Base-by-base conservation (phyloP, 129 eudicot genomes). In the Solidago caesia region DNA sequence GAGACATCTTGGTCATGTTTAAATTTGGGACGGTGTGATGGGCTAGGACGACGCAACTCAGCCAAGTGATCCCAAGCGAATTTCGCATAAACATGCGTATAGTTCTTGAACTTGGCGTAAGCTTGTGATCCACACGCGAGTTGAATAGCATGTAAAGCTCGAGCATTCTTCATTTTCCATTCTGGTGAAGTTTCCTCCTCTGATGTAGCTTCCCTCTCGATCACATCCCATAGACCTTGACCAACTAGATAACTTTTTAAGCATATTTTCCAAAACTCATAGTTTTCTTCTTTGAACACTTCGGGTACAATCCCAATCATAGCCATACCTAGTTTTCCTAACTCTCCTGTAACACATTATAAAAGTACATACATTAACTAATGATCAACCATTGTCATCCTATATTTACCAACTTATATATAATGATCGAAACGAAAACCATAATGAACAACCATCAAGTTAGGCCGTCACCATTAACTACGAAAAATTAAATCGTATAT, bases 71-170 rank as follows among this genome's bases (percentile, higher is more conserved):
- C 81, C 89, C 89, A 85, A 15, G 84, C 86, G 42, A 52, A 53
- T 33, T 72, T 70, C n/a, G 89, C 89, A 1, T 80, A 79, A 16
- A 71, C 58, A 33, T 71, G 77, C 0, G 86, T 77, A 4, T 43
- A 64, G 68, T 82, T 82, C 80, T 77, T 82, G 52, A 70, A 82
- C 78, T 79, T 85, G 44, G 82, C 25, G 71, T 82, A 85, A 53
- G 71, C 77, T 5, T 56, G 75, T n/a, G 82, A 45, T 46, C 89
- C 89, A 68, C 89, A 85, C 0, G 89, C 85, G 5, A 85, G 68
- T 47, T 79, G 82, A 49, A 85, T 85, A 7, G 89, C 89, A 69
- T 85, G 89, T 78, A 85, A 72, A 55, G 89, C 89, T 72, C 68
- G 48, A 8, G 86, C 86, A 42, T 85, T 85, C 62, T 76, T 78